A percentile compares a stretch with the other conserved stretches of the same genome.
Conservation (phyloP, 1,284 basidiomycete species). For the Thecaphora thlaspeos region DNA sequence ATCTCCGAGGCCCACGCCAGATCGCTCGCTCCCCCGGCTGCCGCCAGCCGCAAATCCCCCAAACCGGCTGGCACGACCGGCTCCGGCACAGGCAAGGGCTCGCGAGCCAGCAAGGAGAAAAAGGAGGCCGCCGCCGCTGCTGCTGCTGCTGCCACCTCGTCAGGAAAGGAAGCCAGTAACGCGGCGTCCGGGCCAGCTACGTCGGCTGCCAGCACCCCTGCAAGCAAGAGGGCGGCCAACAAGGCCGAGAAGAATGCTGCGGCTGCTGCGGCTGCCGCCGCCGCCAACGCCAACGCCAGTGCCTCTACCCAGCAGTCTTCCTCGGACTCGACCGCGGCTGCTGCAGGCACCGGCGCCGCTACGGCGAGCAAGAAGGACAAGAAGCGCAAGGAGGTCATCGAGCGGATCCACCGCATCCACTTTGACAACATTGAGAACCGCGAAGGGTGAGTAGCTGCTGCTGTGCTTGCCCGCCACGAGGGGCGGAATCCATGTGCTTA, state of each 20-base stretch:
- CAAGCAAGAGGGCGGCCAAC: constrained; percentile 18
- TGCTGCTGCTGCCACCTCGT: constrained; percentile 1
- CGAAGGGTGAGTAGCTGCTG: constrained; percentile 29
- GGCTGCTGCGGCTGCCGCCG: constrained; percentile 12
- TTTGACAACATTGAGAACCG: constrained; percentile 54
- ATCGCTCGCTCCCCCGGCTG: constrained; percentile 21
- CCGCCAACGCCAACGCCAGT: constrained; percentile 2
- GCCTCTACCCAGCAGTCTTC: constrained; percentile 1
- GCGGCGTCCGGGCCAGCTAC: not conserved
- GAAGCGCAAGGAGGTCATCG: constrained; percentile 55
- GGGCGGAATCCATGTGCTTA: no score
- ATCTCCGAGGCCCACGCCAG: constrained; percentile 30
- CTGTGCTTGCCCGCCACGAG: no score
- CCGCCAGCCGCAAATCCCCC: constrained; percentile 13
- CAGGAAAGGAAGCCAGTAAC: constrained; percentile 20
- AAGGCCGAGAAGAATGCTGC: constrained; percentile 30
- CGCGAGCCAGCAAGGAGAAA: constrained; percentile 26
- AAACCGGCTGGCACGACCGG: not conserved
- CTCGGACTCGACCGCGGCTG: no score
- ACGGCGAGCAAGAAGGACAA: constrained; percentile 40
- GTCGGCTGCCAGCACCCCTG: not conserved
- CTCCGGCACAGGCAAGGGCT: constrained; percentile 13
- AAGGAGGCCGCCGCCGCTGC: constrained; percentile 18
- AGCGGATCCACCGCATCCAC: constrained; percentile 52
- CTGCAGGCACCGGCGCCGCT: constrained; percentile 6